A percentile compares a stretch with the other conserved stretches of the same genome.
Conservation (phyloP, 805 yeast genomes). For the Metschnikowia sp. region DNA sequence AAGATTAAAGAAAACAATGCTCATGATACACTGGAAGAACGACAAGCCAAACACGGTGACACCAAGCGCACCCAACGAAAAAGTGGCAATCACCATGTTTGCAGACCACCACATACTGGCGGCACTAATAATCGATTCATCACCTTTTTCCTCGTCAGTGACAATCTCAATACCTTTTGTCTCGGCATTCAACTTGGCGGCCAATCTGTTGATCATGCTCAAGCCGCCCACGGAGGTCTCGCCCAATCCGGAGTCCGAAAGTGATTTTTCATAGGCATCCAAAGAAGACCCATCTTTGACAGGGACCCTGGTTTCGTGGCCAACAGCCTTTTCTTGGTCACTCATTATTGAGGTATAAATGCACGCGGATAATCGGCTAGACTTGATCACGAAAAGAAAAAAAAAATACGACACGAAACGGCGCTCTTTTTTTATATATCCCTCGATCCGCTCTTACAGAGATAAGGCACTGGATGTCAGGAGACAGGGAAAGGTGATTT, state of each 20-base stretch:
- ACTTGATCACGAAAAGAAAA: too few species aligned
- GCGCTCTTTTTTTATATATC: conserved; percentile 1
- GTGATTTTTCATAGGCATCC: conserved; percentile 26
- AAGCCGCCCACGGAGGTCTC: conserved; percentile 26
- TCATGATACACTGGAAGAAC: conserved; percentile 68
- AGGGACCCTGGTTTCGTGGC: conserved; percentile 4
- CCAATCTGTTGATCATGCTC: conserved; percentile 29
- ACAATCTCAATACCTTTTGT: conserved; percentile 77
- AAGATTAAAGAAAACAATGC: conserved; percentile 67
- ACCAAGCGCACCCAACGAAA: conserved; percentile 65
- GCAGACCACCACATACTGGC: conserved; percentile 92
- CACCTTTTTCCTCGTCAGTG: conserved; percentile 74
- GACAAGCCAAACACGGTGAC: conserved; percentile 61
- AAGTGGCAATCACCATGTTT: conserved; percentile 81
- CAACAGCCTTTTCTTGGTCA: conserved; percentile 14
- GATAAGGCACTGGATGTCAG: conserved; percentile 1
- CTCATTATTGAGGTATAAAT: conserved; percentile 4
- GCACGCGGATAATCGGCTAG: too few species aligned
- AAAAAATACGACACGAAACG: not conserved
- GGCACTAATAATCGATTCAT: conserved; percentile 61
- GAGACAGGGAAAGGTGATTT: not conserved
- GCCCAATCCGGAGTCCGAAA: conserved; percentile 22
- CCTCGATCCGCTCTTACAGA: not conserved
- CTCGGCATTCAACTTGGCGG: conserved; percentile 39
- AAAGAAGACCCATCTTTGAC: conserved; percentile 20